phyloP scores from a whole-genome alignment of 257 asterid species.

The Solanum clarkiae region DNA sequence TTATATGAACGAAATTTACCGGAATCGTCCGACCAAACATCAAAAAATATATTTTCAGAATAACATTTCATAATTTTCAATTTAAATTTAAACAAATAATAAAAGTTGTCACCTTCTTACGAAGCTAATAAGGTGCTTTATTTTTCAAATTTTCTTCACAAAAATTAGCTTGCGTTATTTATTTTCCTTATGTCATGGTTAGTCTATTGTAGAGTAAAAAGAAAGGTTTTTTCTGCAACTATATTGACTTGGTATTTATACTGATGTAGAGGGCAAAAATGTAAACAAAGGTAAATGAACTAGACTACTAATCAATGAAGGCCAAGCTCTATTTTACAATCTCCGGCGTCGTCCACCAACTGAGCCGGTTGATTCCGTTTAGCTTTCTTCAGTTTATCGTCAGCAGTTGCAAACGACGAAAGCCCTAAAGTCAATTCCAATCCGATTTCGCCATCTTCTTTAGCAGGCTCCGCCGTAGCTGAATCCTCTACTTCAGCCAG shows the following conservation, averaged over 20 bases:
- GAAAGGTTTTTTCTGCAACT: background rate
- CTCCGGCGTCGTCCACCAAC: constrained; percentile 7
- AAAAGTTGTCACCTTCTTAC: no score
- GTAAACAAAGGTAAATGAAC: background rate
- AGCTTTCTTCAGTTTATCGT: background rate
- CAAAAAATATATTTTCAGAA: no score
- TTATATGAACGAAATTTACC: no score
- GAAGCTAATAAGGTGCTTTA: no score
- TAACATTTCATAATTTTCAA: background rate
- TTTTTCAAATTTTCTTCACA: no score
- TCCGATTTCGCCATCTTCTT: constrained; percentile 8
- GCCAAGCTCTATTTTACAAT: constrained; percentile 42
- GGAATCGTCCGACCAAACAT: no score
- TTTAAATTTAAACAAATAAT: no score
- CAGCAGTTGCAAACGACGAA: constrained; percentile 14
- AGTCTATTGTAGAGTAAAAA: no score
- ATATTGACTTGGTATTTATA: background rate
- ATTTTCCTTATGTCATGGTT: no score
- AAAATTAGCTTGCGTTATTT: no score
- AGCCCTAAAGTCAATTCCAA: constrained; percentile 58
- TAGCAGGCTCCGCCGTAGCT: background rate
- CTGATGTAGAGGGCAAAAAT: background rate
- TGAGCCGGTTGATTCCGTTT: background rate
- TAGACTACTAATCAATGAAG: constrained; percentile 9
- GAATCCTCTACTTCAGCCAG: background rate